Evolutionary conservation across 805 yeast genomes (phyloP).

Genomic region (Ogataea pilisensis): DNA sequence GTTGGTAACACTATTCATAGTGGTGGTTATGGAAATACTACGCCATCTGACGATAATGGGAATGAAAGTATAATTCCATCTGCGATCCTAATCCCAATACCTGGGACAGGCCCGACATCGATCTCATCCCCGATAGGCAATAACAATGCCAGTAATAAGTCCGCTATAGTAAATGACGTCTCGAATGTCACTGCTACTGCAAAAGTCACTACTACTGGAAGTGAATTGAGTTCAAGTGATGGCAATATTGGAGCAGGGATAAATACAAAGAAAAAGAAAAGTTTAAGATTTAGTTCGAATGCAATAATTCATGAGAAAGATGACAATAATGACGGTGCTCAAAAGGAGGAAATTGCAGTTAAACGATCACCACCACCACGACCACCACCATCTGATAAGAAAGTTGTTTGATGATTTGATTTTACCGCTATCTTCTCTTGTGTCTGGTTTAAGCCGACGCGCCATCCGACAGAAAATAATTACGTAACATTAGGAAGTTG

Average conservation of each 20-base stretch:
- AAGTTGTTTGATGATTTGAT: not conserved
- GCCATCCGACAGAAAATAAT: too few relatives aligned
- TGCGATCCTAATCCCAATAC: too few relatives aligned
- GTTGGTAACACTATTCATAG: too few relatives aligned
- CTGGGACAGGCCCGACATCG: too few relatives aligned
- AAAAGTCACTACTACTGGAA: not conserved
- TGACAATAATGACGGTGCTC: slow-evolving; percentile 2
- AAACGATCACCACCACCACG: too few relatives aligned
- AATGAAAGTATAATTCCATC: too few relatives aligned
- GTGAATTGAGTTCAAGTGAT: too few relatives aligned
- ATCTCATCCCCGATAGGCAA: slow-evolving; percentile 4
- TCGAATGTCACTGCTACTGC: not conserved
- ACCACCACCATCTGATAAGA: not conserved
- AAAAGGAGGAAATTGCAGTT: not conserved
- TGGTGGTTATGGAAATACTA: too few relatives aligned
- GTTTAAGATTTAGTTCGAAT: slow-evolving; percentile 24
- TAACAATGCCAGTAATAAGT: not conserved
- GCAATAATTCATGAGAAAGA: slow-evolving; percentile 14
- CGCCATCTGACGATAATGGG: not conserved
- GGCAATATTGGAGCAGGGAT: too few relatives aligned
- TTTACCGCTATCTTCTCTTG: too few relatives aligned
- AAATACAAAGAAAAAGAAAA: slow-evolving; percentile 22
- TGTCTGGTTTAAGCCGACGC: too few relatives aligned
- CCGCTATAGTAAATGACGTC: slow-evolving; percentile 12
- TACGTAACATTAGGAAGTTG: not conserved